A percentile compares a stretch with the other conserved stretches of the same genome.
phyloP scores from a whole-genome alignment of 768 basidiomycete species.

The Pluteus cervinus region DNA sequence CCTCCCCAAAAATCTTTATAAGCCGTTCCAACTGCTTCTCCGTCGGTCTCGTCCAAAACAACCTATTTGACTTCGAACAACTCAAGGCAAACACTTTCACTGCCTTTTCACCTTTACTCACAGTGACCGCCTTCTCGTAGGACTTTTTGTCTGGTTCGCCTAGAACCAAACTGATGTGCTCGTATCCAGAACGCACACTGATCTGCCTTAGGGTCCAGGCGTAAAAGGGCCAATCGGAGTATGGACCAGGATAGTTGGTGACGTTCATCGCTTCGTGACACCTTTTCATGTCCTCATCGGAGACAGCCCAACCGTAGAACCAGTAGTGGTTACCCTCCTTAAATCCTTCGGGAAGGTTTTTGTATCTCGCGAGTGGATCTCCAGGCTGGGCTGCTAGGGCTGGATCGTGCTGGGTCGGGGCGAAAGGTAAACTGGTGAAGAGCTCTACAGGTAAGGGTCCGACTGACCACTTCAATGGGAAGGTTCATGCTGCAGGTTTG shows the following conservation, averaged over 20 bases:
- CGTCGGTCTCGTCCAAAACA: constrained; percentile 4
- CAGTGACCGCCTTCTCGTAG: constrained; percentile 3
- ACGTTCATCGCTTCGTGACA: constrained; percentile 4
- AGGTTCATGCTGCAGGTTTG: no score
- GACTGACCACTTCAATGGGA: no score
- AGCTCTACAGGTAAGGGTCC: no score
- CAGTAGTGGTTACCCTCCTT: constrained; percentile 5
- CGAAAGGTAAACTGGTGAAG: no score
- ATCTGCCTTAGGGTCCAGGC: background rate
- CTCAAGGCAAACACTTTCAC: constrained; percentile 6
- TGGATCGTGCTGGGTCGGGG: no score
- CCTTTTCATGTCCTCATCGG: constrained; percentile 1
- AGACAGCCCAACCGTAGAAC: constrained; percentile 8
- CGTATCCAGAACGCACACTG: background rate
- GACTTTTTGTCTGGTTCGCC: constrained; percentile 6
- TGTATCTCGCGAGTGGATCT: constrained; percentile 4
- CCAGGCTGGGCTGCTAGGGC: no score
- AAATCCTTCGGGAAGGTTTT: constrained; percentile 2
- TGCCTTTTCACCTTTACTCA: constrained; percentile 1
- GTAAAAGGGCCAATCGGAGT: background rate
- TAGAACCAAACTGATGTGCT: constrained; percentile 2
- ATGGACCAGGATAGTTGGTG: background rate
- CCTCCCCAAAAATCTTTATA: constrained; percentile 8
- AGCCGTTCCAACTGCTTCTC: constrained; percentile 3
- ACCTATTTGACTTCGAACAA: constrained; percentile 3